Conservation (phyloP, 1,139 yeast genomes). For the Blastobotrys capitulatus region DNA sequence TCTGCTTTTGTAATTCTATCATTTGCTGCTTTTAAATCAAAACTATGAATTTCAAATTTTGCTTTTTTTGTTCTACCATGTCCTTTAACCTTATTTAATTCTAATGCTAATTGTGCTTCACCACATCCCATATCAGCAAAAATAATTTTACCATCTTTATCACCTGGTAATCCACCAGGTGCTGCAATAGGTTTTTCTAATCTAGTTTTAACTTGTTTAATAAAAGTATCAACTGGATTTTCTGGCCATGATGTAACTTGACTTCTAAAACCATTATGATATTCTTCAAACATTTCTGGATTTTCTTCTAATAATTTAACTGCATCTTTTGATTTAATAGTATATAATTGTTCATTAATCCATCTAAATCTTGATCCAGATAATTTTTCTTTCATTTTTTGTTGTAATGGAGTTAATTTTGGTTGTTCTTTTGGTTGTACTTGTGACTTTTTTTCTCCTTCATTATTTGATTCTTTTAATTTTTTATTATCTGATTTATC, state of each 20-base stretch:
- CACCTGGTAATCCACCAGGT: slow-evolving; percentile 84
- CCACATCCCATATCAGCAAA: slow-evolving; percentile 99
- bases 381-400: slow-evolving; percentile 90
- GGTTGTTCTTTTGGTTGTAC: slow-evolving; percentile 2
- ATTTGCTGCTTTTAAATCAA: slow-evolving; percentile 83
- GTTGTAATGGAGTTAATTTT: slow-evolving; percentile 77
- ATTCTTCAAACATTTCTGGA: slow-evolving; percentile 87
- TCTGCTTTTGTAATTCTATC: slow-evolving; percentile 93
- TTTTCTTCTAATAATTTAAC: slow-evolving; percentile 65
- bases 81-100: slow-evolving; percentile 44
- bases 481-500: not conserved
- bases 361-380: slow-evolving; percentile 95
- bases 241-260: slow-evolving; percentile 98
- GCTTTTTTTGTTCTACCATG: slow-evolving; percentile 35
- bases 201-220: slow-evolving; percentile 60
- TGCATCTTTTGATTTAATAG: slow-evolving; percentile 75
- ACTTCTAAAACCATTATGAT: slow-evolving; percentile 89
- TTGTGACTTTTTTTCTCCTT: slow-evolving; percentile 1
- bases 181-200: slow-evolving; percentile 70
- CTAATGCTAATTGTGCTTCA: slow-evolving; percentile 79
- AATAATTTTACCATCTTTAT: slow-evolving; percentile 45
- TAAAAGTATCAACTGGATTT: slow-evolving; percentile 89
- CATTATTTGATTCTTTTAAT: not conserved
- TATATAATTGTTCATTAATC: slow-evolving; percentile 94
- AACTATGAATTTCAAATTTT: slow-evolving; percentile 67